Conservation (phyloP, 495 filamentous ascomycete genomes). For the Podospora tetraspora region DNA sequence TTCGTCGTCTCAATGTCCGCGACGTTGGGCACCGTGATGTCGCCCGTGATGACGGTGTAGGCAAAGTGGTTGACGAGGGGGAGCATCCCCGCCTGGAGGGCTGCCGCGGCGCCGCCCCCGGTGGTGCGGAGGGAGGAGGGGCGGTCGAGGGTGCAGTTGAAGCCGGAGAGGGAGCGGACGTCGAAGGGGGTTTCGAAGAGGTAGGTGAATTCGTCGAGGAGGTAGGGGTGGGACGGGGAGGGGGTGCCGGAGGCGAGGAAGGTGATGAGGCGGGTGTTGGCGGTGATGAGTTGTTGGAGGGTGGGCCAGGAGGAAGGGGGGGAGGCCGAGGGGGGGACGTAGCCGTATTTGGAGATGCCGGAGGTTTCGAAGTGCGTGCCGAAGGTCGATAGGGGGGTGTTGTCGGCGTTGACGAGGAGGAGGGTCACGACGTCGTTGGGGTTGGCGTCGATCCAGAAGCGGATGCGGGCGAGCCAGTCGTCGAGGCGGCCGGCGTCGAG, state of each 20-base stretch:
- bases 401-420: slow-evolving; percentile 63
- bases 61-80: slow-evolving; percentile 71
- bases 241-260: slow-evolving; percentile 56
- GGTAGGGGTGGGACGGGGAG: slow-evolving; percentile 48
- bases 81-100: slow-evolving; percentile 41
- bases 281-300: slow-evolving; percentile 53
- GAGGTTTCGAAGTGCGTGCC: slow-evolving; percentile 48
- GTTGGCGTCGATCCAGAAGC: slow-evolving; percentile 59
- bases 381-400: slow-evolving; percentile 44
- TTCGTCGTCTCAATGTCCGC: slow-evolving; percentile 53
- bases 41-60: slow-evolving; percentile 53
- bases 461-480: slow-evolving; percentile 53
- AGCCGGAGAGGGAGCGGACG: slow-evolving; percentile 45
- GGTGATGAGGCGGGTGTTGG: slow-evolving; percentile 55
- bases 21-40: slow-evolving; percentile 54
- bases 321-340: slow-evolving; percentile 41
- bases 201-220: slow-evolving; percentile 64
- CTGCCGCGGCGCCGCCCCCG: slow-evolving; percentile 33
- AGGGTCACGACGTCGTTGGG: slow-evolving; percentile 66
- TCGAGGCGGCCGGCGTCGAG: slow-evolving; percentile 59
- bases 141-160: slow-evolving; percentile 60
- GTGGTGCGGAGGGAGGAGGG: slow-evolving; percentile 41
- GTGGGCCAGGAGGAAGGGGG: slow-evolving; percentile 60
- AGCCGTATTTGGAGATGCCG: slow-evolving; percentile 56
- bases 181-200: slow-evolving; percentile 69